A percentile compares a stretch with the other conserved stretches of the same genome.
These are phyloP conservation scores for Alternaria viburni DNA, from an alignment of 2,329 filamentous ascomycete species.

Conservation along the genomic window DNA sequence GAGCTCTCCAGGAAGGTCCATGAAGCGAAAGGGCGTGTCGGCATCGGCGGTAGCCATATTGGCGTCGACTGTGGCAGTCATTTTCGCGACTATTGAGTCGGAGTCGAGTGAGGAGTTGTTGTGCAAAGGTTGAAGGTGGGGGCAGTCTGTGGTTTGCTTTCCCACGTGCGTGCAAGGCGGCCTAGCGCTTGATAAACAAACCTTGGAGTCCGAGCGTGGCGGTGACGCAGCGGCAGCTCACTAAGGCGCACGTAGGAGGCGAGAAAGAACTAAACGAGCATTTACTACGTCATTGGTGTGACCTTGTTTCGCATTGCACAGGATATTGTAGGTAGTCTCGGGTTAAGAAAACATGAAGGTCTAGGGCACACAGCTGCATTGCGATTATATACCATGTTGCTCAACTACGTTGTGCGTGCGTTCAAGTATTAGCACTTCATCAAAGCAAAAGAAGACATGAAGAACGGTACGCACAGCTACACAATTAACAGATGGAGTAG, in stretches of 20 bases:
- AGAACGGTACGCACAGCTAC: no score
- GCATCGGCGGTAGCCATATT: background rate
- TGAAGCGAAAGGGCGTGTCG: constrained; percentile 6
- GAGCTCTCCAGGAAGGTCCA: constrained; percentile 17
- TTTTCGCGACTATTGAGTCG: background rate
- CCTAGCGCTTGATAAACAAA: background rate
- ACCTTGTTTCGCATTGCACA: no score
- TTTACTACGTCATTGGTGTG: no score
- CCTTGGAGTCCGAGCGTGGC: background rate
- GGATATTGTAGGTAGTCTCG: no score
- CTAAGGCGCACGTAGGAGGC: background rate
- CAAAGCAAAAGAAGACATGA: no score
- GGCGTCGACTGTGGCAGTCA: background rate
- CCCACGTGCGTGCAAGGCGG: background rate
- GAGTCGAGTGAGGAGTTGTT: background rate
- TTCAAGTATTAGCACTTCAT: no score
- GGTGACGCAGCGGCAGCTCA: background rate
- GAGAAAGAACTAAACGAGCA: no score
- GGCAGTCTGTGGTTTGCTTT: background rate
- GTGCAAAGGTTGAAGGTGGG: background rate
- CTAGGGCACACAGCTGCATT: no score
- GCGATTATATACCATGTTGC: no score
- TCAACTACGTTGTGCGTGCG: no score
- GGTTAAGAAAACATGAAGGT: no score
- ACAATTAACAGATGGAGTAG: background rate